Conservation (phyloP, 2,329 filamentous ascomycete species). For the Bipolaris victoriae region DNA sequence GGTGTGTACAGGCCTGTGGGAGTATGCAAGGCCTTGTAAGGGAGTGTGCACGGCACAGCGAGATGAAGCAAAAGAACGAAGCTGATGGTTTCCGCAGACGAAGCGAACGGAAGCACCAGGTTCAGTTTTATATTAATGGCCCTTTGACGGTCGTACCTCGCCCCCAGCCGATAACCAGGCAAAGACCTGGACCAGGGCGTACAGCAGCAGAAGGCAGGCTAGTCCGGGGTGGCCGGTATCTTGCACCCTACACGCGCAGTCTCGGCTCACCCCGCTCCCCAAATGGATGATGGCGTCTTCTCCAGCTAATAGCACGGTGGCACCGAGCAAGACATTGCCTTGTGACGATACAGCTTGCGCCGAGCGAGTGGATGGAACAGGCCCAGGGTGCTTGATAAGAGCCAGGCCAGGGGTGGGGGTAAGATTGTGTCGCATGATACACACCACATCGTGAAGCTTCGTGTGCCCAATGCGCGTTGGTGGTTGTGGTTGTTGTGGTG, state of each 20-base stretch:
- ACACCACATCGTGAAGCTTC: constrained; percentile 22
- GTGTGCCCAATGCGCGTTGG: constrained; percentile 26
- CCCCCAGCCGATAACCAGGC: constrained; percentile 14
- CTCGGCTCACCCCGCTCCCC: constrained; percentile 19
- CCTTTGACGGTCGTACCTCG: constrained; percentile 20
- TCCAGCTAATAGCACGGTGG: constrained; percentile 22
- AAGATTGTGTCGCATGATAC: constrained; percentile 15
- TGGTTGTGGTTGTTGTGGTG: constrained; percentile 2
- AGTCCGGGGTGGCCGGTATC: constrained; percentile 20
- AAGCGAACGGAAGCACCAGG: constrained; percentile 25
- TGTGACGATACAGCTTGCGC: constrained; percentile 20
- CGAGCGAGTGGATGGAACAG: constrained; percentile 25
- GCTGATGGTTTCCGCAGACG: constrained; percentile 20
- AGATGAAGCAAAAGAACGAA: constrained; percentile 23
- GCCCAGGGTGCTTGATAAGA: constrained; percentile 32
- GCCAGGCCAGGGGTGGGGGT: constrained; percentile 19
- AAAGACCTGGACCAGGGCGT: not conserved
- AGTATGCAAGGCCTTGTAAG: not conserved
- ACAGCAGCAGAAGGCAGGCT: constrained; percentile 10
- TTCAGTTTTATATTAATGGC: constrained; percentile 34
- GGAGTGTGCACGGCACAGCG: not conserved
- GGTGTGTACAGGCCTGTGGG: not conserved
- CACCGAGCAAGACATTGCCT: constrained; percentile 20
- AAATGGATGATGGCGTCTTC: constrained; percentile 26
- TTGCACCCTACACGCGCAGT: constrained; percentile 20